Evolutionary conservation across 2,329 filamentous ascomycete genomes (phyloP).

Genomic region (Penicillium sp.): DNA sequence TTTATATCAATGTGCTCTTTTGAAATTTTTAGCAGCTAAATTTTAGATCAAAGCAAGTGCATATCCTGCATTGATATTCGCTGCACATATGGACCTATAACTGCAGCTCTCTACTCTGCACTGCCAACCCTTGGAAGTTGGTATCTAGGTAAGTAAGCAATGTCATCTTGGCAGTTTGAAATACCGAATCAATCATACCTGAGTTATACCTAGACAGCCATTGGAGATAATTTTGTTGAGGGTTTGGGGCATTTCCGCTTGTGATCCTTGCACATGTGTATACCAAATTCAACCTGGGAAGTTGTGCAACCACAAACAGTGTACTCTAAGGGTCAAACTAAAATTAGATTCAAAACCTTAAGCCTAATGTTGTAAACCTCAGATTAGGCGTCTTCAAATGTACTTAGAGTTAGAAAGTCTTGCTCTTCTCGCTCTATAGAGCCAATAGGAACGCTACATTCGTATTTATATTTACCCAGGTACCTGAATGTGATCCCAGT

Average conservation of each 20-base stretch:
- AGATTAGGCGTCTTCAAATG: neutral
- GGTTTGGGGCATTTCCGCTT: neutral
- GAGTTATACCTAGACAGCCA: neutral
- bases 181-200: neutral
- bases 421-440: neutral
- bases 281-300: neutral
- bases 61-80: neutral
- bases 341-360: neutral
- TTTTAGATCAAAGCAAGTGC: too few species aligned
- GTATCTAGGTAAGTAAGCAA: too few species aligned
- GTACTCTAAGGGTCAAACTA: neutral
- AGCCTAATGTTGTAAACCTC: neutral
- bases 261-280: neutral
- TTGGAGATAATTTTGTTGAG: neutral
- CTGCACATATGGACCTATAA: neutral
- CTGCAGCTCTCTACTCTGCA: neutral
- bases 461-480: neutral
- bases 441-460: neutral
- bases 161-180: too few species aligned
- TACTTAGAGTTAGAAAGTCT: neutral
- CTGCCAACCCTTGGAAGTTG: too few species aligned
- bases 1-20: neutral
- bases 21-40: neutral
- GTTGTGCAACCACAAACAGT: neutral
- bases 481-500: too few species aligned